phyloP scores from a whole-genome alignment of 2,329 filamentous ascomycete species.

The Aspergillus piperis region DNA sequence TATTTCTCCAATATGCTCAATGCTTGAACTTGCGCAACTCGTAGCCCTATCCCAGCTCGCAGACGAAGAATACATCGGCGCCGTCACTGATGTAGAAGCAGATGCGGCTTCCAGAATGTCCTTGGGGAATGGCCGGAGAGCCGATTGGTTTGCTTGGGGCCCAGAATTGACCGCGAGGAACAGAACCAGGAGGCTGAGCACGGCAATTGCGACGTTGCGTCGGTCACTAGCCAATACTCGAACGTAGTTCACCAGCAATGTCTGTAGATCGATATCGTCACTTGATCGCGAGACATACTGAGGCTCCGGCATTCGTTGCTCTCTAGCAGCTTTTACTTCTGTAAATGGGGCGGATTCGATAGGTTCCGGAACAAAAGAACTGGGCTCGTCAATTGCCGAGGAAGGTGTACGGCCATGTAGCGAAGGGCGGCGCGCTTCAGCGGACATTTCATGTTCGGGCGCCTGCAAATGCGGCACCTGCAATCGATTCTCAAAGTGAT shows the following conservation, averaged over 20 bases:
- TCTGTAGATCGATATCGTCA: slow-evolving; percentile 53
- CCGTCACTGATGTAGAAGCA: slow-evolving; percentile 1
- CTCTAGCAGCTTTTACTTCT: slow-evolving; percentile 4
- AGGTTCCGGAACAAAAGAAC: not conserved
- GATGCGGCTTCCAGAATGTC: slow-evolving; percentile 13
- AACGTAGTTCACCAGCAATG: slow-evolving; percentile 57
- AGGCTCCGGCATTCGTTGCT: slow-evolving; percentile 4
- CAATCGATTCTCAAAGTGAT: slow-evolving; percentile 20
- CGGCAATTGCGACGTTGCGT: slow-evolving; percentile 54
- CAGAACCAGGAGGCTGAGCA: slow-evolving; percentile 48
- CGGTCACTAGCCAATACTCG: slow-evolving; percentile 54
- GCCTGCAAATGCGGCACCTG: slow-evolving; percentile 16
- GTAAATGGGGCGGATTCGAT: not conserved
- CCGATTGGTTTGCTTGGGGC: slow-evolving; percentile 4
- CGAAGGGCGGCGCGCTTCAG: slow-evolving; percentile 7
- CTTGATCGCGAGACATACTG: slow-evolving; percentile 9
- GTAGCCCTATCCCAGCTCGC: not conserved
- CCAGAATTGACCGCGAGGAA: slow-evolving; percentile 37
- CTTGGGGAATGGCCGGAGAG: slow-evolving; percentile 20
- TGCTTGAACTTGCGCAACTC: not conserved
- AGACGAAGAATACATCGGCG: slow-evolving; percentile 9
- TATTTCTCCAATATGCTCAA: not conserved
- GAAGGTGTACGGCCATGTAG: slow-evolving; percentile 3
- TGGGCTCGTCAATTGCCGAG: not conserved
- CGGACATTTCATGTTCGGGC: slow-evolving; percentile 19